These are phyloP conservation scores for Andrographis paniculata DNA, from an alignment of 305 asterid species.

Conservation along the genomic window DNA sequence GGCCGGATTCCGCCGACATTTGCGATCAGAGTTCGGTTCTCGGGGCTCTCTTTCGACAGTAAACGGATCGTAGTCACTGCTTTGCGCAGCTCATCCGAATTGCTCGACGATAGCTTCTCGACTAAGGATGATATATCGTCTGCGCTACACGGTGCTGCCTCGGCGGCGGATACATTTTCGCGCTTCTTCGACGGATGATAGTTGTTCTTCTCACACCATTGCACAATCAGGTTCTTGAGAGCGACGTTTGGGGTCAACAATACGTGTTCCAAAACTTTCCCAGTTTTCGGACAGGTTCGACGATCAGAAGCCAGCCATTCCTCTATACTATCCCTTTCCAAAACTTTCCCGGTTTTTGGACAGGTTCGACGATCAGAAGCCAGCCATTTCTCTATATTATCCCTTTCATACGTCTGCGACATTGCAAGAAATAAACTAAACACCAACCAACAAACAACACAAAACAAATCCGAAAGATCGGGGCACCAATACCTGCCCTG, in stretches of 20 bases:
- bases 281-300: constrained; percentile 71
- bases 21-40: constrained; percentile 53
- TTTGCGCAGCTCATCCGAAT: constrained; percentile 52
- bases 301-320: constrained; percentile 62
- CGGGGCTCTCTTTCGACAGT: constrained; percentile 68
- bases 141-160: constrained; percentile 9
- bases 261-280: constrained; percentile 45
- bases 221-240: constrained; percentile 52
- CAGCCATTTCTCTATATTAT: constrained; percentile 75
- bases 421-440: neutral
- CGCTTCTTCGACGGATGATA: constrained; percentile 31
- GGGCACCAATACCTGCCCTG: constrained; percentile 59
- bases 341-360: constrained; percentile 64
- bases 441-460: neutral
- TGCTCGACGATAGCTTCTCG: constrained; percentile 37
- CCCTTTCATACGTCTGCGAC: constrained; percentile 76
- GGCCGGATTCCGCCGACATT: constrained; percentile 57
- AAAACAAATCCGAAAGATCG: neutral
- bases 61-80: constrained; percentile 64
- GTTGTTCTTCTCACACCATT: constrained; percentile 70
- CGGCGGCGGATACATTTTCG: constrained; percentile 18
- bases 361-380: constrained; percentile 57
- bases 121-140: constrained; percentile 30
- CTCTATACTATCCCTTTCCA: constrained; percentile 63
- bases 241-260: constrained; percentile 69